Evolutionary conservation across 2,329 filamentous ascomycete genomes (phyloP), one percentile per base, ranked within the genome.

Genomic region (Endoconidiophora laricicola): DNA sequence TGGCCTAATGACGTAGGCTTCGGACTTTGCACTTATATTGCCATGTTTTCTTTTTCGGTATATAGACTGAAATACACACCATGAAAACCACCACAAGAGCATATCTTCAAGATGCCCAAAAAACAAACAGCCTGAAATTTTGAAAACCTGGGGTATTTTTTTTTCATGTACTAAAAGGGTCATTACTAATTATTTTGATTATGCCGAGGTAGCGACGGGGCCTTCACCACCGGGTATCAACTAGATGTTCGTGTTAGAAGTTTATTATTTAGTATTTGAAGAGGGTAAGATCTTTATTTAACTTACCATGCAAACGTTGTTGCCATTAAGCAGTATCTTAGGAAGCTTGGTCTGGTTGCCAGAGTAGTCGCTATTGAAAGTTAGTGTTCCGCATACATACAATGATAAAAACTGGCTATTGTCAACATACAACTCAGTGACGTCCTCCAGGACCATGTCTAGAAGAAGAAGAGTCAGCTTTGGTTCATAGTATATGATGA

Each of bases 381-480:
- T 40, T 43, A 40, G 49, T 48, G 23, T 18, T 29, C 12, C 26
- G 26, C n/a, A 20, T 1, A n/a, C 12, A 7, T 29, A 16, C 2
- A n/a, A 44, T 6, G 20, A 43, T 16, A n/a, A 23, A 6, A 23
- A 12, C 18, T 12, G 6, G 6, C 4, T 10, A 14, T 2, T 29
- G 33, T 23, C 26, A 16, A 56, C 81, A 58, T 74, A 91, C 90
- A 87, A 94, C 69, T 98, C 91, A 33, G 87, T 95, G 55, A 96
- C 91, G 58, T 98, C 86, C 63, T 95, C 88, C 29, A 98, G 69
- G 5, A 98, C 91, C 88, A 98, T 98, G 67, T 98, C 90, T 96
- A 57, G 48, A 38, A 55, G 56, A 38, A 55, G 56, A 45, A 36
- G 42, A 18, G 40, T 43, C 16, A 44, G 48, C 37, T 44, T 55